A percentile compares a stretch with the other conserved stretches of the same genome.
These are phyloP conservation scores for Boletus huronensis DNA, from an alignment of 768 basidiomycete genomes.

Conservation along the genomic window DNA sequence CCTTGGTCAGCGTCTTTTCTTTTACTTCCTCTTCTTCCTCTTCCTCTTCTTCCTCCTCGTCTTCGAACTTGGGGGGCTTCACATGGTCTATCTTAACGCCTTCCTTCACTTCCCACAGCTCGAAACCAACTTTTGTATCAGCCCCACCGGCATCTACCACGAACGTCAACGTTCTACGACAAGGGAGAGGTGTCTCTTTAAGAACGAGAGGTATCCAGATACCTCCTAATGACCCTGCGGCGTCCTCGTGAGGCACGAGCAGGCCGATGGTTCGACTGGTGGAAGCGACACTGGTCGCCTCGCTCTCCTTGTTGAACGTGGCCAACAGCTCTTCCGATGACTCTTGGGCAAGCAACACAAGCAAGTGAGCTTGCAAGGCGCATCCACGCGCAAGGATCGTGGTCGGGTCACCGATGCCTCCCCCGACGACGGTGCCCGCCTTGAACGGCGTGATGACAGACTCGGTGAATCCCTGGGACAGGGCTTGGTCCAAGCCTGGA, in stretches of 20 bases:
- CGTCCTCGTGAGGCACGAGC: conserved; percentile 52
- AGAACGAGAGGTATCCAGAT: conserved; percentile 63
- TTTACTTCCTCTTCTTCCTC: conserved; percentile 65
- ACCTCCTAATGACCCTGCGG: conserved; percentile 47
- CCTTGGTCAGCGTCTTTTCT: conserved; percentile 57
- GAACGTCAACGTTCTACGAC: conserved; percentile 54
- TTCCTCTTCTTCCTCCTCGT: conserved; percentile 50
- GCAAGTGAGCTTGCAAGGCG: conserved; percentile 66
- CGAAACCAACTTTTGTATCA: conserved; percentile 47
- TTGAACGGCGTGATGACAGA: conserved; percentile 63
- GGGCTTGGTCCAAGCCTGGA: conserved; percentile 67
- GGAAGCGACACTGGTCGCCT: conserved; percentile 46
- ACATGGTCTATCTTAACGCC: conserved; percentile 60
- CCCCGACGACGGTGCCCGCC: conserved; percentile 63
- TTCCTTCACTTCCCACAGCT: conserved; percentile 78
- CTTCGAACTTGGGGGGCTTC: conserved; percentile 42
- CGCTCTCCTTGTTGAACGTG: conserved; percentile 45
- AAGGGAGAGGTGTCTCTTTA: conserved; percentile 72
- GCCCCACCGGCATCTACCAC: conserved; percentile 49
- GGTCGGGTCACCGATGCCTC: conserved; percentile 73
- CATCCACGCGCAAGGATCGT: conserved; percentile 75
- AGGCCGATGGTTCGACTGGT: conserved; percentile 63
- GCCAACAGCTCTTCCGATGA: conserved; percentile 49
- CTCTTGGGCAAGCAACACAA: conserved; percentile 46
- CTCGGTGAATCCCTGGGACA: conserved; percentile 54